Base-by-base conservation (phyloP, 2,329 filamentous ascomycete species). In the Verticillium alfalfae region DNA sequence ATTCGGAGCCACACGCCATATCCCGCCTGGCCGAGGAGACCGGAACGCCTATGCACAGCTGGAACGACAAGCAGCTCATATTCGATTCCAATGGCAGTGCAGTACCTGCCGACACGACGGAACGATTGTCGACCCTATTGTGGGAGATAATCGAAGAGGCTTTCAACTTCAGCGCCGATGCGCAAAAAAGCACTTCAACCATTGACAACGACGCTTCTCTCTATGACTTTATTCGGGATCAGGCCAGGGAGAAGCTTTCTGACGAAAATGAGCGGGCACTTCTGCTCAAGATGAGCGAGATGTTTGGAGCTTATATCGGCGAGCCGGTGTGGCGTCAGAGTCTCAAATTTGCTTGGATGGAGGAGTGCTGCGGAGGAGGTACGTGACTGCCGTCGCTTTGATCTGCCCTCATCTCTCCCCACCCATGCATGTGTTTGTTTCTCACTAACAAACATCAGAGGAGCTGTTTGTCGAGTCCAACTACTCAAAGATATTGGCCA, bases 251-350 rank as follows among this genome's bases (percentile, higher is more conserved):
- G 45, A 22, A 52, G n/a, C 18, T 52, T 9, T 52, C 45, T 3
- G 45, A 52, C 18, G 45, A 52, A 13, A 8, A 52, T 10, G 45
- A 52, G 22, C 9, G 10, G 45, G 18, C 8, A 1, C n/a, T 52
- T 10, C 22, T 85, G 38, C 69, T 87, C 6, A 76, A 84, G 52
- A 78, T 85, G 67, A 81, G 81, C 18, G 81, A 83, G 62, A 81
- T 87, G 72, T 89, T 86, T 85, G 86, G 86, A 41, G 81, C 82
- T 0, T 89, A 88, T 70, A 82, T 89, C 9, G 87, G 87, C 7
- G 84, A 83, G 63, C 78, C 82, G 0, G 76, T 87, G 36, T 80
- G 84, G 66, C 78, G 73, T 55, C 86, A 89, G 69, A 88, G 84
- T 67, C 70, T 89, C 64, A 85, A 81, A 67, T 89, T 85, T 70